Percentiles rank a stretch among this genome's conserved stretches.
Evolutionary conservation across 2,329 filamentous ascomycete genomes (phyloP).

Genomic region (Paecilomyces niveus): DNA sequence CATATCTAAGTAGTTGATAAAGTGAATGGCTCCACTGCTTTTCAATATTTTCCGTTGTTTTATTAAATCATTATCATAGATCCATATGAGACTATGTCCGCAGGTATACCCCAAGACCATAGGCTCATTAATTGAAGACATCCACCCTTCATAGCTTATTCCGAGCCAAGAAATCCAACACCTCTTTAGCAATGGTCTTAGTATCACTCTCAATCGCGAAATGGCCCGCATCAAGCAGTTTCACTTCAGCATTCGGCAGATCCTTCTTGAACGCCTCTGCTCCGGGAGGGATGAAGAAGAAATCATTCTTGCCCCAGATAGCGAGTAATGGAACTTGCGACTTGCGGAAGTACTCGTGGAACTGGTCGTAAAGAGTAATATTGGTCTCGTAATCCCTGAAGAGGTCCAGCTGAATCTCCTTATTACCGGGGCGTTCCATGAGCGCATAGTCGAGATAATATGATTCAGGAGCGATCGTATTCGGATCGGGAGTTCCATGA

Average conservation of each 20-base stretch:
- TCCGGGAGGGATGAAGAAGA: slow-evolving; percentile 38
- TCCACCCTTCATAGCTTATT: not conserved
- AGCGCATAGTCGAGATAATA: slow-evolving; percentile 48
- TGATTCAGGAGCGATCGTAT: slow-evolving; percentile 37
- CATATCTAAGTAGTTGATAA: too few species aligned
- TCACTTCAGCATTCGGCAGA: slow-evolving; percentile 41
- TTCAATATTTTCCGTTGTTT: too few species aligned
- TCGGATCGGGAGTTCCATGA: slow-evolving; percentile 29
- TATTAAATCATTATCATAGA: too few species aligned
- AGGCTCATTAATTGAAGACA: not conserved
- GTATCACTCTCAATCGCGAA: slow-evolving; percentile 44
- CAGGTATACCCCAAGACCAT: not conserved
- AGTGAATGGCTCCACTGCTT: too few species aligned
- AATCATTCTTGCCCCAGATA: slow-evolving; percentile 53
- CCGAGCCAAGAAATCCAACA: slow-evolving; percentile 28
- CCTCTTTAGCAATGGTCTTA: slow-evolving; percentile 27
- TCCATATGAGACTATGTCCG: not conserved
- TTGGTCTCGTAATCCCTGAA: slow-evolving; percentile 54
- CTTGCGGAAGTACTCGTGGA: slow-evolving; percentile 49
- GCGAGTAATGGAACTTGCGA: slow-evolving; percentile 49
- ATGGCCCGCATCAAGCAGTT: slow-evolving; percentile 50
- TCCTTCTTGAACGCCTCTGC: slow-evolving; percentile 50
- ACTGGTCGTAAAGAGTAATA: slow-evolving; percentile 45
- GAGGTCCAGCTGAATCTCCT: slow-evolving; percentile 50
- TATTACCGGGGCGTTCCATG: slow-evolving; percentile 43